Conservation (phyloP, 192 early-diverging fungal species). For the Thamnidium elegans region DNA sequence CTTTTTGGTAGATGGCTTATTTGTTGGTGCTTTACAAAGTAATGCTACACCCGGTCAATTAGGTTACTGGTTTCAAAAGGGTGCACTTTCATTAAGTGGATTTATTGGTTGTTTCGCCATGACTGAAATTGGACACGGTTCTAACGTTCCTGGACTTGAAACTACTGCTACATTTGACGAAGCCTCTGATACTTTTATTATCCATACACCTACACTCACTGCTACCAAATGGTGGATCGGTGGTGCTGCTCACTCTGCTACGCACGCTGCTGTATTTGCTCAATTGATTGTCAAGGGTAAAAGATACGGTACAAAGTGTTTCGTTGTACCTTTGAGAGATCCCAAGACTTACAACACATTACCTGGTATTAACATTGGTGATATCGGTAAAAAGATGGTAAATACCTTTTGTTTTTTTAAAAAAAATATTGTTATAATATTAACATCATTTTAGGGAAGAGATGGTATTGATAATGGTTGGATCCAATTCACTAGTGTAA, state of each 20-base stretch:
- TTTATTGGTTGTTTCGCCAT: constrained; percentile 90
- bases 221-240: constrained; percentile 98
- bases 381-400: constrained; percentile 90
- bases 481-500: constrained; percentile 91
- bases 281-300: constrained; percentile 82
- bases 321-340: constrained; percentile 85
- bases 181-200: constrained; percentile 78
- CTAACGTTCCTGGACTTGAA: constrained; percentile 86
- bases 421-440: not conserved
- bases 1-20: constrained; percentile 58
- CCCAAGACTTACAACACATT: constrained; percentile 72
- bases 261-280: constrained; percentile 78
- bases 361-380: constrained; percentile 88
- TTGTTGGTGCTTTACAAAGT: constrained; percentile 85
- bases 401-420: not conserved
- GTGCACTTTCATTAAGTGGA: constrained; percentile 78
- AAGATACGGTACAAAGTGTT: constrained; percentile 83
- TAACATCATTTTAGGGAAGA: constrained; percentile 34
- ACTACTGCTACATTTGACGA: constrained; percentile 90
- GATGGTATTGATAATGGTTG: constrained; percentile 93
- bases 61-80: constrained; percentile 81
- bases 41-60: constrained; percentile 86
- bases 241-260: constrained; percentile 87
- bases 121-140: constrained; percentile 89
- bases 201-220: constrained; percentile 75